Evolutionary conservation across 2,329 filamentous ascomycete genomes (phyloP), one percentile per base, ranked within the genome.

Genomic region (Paecilomyces sp.): DNA sequence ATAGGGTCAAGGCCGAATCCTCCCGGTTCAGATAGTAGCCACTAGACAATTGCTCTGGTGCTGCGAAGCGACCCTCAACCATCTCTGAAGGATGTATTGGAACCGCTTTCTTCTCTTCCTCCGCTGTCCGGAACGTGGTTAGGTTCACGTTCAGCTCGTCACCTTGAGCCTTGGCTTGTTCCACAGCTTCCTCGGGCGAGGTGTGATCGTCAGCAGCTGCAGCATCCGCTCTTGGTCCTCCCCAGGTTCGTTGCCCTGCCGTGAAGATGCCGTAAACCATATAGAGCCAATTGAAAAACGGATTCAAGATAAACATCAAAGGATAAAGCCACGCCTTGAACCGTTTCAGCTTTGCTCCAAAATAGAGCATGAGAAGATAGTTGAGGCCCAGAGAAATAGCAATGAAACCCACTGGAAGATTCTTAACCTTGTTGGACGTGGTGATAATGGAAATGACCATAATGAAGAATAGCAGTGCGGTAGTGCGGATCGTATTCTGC

Each of bases 211-310:
- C 89, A 2, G 92, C 92, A 50, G 87, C 82, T 31, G 89, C 91
- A 0, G 92, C 92, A 74, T 97, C 93, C 1, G 91, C 92, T 68
- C 93, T 85, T 11, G 93, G 94, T 0, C 93, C 93, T 65, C 93
- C 93, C 93, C 94, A 99, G 1, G 93, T 97, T 64, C 93, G 84
- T 73, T 96, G 91, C 22, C 92, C 92, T 31, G 92, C 92, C 0
- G 93, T 97, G 75, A 96, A 94, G 66, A 96, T 95, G 53, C 92
- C 92, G 73, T 97, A 96, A 2, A 96, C 89, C 89, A 97, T 96
- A 78, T 97, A 97, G 60, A 91, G 85, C 93, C 93, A 97, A 76
- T 97, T 97, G 82, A 97, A 92, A 71, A 97, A 95, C 0, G 94
- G 93, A 70, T 97, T 97, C 63, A 97, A 75, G 54, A 96, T 77